Percentiles rank a stretch among this genome's conserved stretches.
These are phyloP conservation scores for Zygnema circumcarinatum DNA, from an alignment of 139 green algal species.

Conservation along the genomic window DNA sequence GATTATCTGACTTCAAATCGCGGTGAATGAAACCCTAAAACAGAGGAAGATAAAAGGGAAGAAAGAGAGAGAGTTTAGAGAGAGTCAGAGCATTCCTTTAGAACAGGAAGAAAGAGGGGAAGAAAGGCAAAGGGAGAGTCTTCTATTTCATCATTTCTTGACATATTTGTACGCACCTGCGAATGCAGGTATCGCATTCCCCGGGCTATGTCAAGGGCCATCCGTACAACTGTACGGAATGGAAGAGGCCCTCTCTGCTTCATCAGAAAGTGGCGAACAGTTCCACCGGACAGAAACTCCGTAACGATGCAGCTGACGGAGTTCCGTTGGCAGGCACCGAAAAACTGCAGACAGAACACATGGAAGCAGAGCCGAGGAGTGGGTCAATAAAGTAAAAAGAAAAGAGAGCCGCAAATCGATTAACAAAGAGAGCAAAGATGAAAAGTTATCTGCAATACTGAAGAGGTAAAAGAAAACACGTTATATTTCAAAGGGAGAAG, in stretches of 20 bases:
- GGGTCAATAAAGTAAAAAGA: background rate
- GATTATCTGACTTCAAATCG: conserved; percentile 82
- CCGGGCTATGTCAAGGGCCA: conserved; percentile 64
- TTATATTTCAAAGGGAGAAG: background rate
- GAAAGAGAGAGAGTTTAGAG: no score
- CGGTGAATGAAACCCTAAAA: conserved; percentile 40
- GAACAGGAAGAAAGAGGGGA: background rate
- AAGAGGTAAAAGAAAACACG: background rate
- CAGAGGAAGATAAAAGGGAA: background rate
- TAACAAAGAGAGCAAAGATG: background rate
- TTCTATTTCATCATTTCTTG: no score
- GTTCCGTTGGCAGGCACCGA: conserved; percentile 90
- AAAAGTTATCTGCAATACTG: background rate
- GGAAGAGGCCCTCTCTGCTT: background rate
- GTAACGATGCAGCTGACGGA: conserved; percentile 77
- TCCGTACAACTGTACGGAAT: conserved; percentile 36
- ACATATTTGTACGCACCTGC: conserved; percentile 29
- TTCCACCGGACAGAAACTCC: conserved; percentile 30
- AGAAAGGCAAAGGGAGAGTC: background rate
- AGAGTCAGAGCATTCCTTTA: background rate
- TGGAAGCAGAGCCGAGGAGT: background rate
- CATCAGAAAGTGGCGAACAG: conserved; percentile 17
- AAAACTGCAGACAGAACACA: conserved; percentile 94
- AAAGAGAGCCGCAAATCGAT: background rate
- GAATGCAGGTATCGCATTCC: conserved; percentile 77